phyloP scores from a whole-genome alignment of 1,284 basidiomycete genomes.

The Heterobasidion irregulare region DNA sequence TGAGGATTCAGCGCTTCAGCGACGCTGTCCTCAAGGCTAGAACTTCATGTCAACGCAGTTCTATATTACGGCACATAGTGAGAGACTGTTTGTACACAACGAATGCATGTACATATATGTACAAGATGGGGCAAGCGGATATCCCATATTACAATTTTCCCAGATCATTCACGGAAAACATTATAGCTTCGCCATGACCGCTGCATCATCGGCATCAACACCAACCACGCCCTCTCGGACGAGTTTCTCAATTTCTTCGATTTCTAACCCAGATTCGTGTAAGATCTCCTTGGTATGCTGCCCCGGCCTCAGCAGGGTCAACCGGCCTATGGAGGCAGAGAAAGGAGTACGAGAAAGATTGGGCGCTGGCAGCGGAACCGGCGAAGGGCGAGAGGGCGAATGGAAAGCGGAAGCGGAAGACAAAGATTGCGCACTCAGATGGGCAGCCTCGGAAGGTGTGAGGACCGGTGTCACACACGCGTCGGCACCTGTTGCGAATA shows the following conservation, averaged over 20 bases:
- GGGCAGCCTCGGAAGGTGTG: conserved; percentile 50
- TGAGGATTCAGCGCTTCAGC: no score
- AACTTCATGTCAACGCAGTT: no score
- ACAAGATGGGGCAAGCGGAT: no score
- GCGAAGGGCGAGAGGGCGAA: conserved; percentile 33
- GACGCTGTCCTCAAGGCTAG: no score
- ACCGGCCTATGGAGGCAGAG: conserved; percentile 5
- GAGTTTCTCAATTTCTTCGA: conserved; percentile 28
- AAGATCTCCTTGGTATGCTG: conserved; percentile 42
- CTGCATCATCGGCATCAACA: conserved; percentile 4
- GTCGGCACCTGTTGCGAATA: conserved; percentile 46
- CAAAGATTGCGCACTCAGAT: conserved; percentile 22
- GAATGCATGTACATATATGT: no score
- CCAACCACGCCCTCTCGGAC: conserved; percentile 32
- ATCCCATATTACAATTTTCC: neutral
- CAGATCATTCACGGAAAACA: neutral
- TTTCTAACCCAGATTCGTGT: conserved; percentile 33
- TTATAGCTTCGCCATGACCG: neutral
- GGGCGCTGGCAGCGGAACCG: conserved; percentile 17
- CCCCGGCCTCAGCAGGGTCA: conserved; percentile 33
- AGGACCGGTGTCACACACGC: conserved; percentile 74
- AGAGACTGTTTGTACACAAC: no score
- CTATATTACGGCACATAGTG: no score
- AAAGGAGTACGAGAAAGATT: conserved; percentile 6
- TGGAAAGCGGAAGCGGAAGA: conserved; percentile 17